Evolutionary conservation across 495 filamentous ascomycete species (phyloP).

Genomic region (Penicillium lividum): DNA sequence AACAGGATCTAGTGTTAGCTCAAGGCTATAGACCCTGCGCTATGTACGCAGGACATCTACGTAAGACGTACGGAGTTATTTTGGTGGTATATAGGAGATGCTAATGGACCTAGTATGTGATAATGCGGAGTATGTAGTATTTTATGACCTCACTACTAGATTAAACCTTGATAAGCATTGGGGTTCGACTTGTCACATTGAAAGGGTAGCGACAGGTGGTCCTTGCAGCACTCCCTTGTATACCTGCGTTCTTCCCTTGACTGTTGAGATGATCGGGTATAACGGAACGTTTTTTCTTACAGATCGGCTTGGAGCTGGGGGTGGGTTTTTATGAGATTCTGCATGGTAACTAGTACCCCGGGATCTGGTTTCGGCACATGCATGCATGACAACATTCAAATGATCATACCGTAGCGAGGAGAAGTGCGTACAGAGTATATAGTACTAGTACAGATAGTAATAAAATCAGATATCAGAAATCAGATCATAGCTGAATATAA

Average conservation of each 20-base stretch:
- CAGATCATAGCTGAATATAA: no score
- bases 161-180: neutral
- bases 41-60: neutral
- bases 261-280: neutral
- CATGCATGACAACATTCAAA: neutral
- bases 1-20: neutral
- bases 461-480: no score
- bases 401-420: neutral
- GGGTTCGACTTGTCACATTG: slow-evolving; percentile 39
- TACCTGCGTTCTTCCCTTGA: neutral
- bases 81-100: neutral
- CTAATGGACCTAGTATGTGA: neutral
- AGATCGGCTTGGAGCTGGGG: slow-evolving; percentile 3
- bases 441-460: no score
- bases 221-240: slow-evolving; percentile 34
- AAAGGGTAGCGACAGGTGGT: slow-evolving; percentile 32
- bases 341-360: neutral
- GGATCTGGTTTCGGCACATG: neutral
- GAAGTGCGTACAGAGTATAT: neutral
- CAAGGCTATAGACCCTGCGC: neutral
- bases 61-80: no score
- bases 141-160: neutral
- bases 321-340: slow-evolving; percentile 1
- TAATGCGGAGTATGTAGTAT: neutral
- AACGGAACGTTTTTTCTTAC: neutral